Base-by-base conservation (phyloP, 768 basidiomycete species). In the Clavulina sp. region DNA sequence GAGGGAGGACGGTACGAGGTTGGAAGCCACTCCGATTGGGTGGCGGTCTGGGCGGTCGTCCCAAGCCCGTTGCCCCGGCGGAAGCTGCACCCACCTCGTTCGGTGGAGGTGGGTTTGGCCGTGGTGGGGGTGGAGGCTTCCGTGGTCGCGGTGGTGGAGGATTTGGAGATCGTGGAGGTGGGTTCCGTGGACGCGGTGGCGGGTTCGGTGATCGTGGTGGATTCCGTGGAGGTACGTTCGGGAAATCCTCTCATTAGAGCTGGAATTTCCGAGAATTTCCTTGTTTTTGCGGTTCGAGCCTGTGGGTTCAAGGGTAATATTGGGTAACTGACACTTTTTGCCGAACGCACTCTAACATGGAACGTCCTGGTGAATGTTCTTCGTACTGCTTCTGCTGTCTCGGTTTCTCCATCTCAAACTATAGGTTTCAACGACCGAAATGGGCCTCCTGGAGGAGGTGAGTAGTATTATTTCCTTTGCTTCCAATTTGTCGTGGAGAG, bases 41-140 rank as follows among this genome's bases (percentile, higher is more conserved):
- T 19, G 95, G 95, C n/a, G 95, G 95, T 4, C 74, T 97, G n/a
- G 95, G 95, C n/a, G 95, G 95, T 26, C 75, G 93, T 54, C 89
- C 92, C 19, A 97, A 97, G 64, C 64, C 64, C 2, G 56, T 62
- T 21, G 60, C 60, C 19, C 79, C 78, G 3, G 77, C 76, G 16
- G 62, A 63, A 13, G 60, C 62, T 0, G 76, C 75, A 52, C 65
- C 70, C n/a, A 57, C 66, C 19, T 59, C 66, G 6, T 56, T 63
- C 5, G 61, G 64, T 3, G 70, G 70, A 30, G 66, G 68, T 5
- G 67, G 71, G n/a, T 68, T 70, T 16, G 68, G 70, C 0, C 66
- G 69, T 47, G 66, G 73, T 5, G 63, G 65, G 9, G 67, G 68
- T 24, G n/a, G n/a, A n/a, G 66, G 71, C 13, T 69, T 72, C 29